These are phyloP conservation scores for Sordariomycetes sp. DNA, from an alignment of 2,329 filamentous ascomycete species.

Conservation along the genomic window DNA sequence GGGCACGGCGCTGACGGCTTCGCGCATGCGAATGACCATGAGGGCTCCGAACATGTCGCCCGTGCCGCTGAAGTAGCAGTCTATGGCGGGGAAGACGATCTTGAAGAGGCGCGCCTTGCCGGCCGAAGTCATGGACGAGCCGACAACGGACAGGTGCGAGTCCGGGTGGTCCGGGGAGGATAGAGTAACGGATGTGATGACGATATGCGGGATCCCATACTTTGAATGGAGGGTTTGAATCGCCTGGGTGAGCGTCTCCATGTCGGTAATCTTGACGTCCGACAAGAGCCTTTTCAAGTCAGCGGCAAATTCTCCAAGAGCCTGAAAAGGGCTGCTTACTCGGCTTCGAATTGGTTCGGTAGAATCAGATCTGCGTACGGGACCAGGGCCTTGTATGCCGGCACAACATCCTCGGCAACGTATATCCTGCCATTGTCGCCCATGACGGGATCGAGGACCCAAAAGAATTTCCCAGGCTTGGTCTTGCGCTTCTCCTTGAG, in stretches of 20 bases:
- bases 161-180: constrained; percentile 46
- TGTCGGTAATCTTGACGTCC: constrained; percentile 71
- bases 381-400: constrained; percentile 76
- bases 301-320: constrained; percentile 2
- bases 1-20: constrained; percentile 52
- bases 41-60: constrained; percentile 98
- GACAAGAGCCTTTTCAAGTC: constrained; percentile 59
- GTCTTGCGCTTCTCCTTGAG: constrained; percentile 56
- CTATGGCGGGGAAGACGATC: constrained; percentile 76
- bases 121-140: constrained; percentile 58
- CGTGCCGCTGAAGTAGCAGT: constrained; percentile 92
- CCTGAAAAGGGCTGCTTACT: constrained; percentile 46
- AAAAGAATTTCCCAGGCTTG: constrained; percentile 76
- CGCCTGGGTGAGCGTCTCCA: constrained; percentile 62
- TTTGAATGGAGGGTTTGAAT: constrained; percentile 68
- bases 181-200: constrained; percentile 77
- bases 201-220: constrained; percentile 74
- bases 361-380: constrained; percentile 81
- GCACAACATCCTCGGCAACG: constrained; percentile 83
- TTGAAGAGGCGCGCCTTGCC: constrained; percentile 75
- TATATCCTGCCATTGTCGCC: constrained; percentile 90
- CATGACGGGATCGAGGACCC: constrained; percentile 98
- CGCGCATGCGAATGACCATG: constrained; percentile 76
- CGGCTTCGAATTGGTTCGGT: constrained; percentile 95
- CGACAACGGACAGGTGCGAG: constrained; percentile 60